Evolutionary conservation across 2,329 filamentous ascomycete species (phyloP).

Genomic region (Phialocephala sp.): DNA sequence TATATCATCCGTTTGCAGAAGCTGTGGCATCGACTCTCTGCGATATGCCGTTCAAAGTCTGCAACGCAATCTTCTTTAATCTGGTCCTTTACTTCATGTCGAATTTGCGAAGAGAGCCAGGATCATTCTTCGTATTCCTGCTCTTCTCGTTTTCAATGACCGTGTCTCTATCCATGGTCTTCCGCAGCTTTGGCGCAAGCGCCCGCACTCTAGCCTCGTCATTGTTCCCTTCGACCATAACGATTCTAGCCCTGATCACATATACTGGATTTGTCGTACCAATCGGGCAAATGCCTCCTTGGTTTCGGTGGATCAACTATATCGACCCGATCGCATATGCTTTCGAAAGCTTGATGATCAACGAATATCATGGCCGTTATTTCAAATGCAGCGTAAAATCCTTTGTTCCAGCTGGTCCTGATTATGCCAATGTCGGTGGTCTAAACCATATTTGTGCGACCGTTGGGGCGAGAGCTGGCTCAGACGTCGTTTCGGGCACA

Average conservation of each 20-base stretch:
- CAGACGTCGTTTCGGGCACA: conserved; percentile 58
- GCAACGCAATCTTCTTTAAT: conserved; percentile 79
- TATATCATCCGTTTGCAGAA: conserved; percentile 92
- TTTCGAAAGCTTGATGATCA: conserved; percentile 81
- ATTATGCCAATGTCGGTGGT: conserved; percentile 17
- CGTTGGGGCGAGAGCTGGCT: conserved; percentile 61
- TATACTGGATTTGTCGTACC: conserved; percentile 50
- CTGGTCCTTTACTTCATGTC: conserved; percentile 85
- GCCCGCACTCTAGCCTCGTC: conserved; percentile 73
- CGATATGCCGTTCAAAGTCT: conserved; percentile 82
- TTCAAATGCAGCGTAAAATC: conserved; percentile 25
- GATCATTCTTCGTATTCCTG: conserved; percentile 81
- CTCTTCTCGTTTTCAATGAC: conserved; percentile 34
- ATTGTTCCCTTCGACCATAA: conserved; percentile 62
- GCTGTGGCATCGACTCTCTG: conserved; percentile 84
- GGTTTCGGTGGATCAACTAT: conserved; percentile 84
- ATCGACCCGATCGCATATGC: conserved; percentile 66
- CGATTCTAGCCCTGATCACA: conserved; percentile 43
- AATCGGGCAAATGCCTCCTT: conserved; percentile 69
- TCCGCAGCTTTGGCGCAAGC: conserved; percentile 77
- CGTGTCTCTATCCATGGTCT: conserved; percentile 79
- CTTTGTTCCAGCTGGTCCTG: conserved; percentile 31
- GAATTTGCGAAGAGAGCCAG: conserved; percentile 66
- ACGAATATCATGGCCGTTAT: conserved; percentile 62
- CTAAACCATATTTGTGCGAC: conserved; percentile 56